Evolutionary conservation across 106 monocot genomes (phyloP).

Genomic region (Chionographis japonica): DNA sequence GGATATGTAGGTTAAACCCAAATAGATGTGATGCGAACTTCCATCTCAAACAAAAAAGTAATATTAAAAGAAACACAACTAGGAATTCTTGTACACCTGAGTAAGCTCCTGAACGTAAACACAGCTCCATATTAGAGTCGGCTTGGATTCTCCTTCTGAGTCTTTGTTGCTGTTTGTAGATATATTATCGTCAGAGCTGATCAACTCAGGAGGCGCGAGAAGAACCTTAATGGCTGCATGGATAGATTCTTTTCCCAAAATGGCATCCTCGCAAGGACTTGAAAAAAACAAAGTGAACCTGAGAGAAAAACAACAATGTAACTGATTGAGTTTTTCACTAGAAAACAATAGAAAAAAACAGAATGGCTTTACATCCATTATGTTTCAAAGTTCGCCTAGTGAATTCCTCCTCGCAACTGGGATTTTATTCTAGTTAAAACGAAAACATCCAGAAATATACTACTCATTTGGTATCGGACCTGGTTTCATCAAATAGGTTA

Average conservation of each 20-base stretch:
- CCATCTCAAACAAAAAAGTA: background rate
- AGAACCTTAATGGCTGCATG: constrained; percentile 61
- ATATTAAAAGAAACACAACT: background rate
- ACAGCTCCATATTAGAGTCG: constrained; percentile 61
- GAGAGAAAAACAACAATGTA: constrained; percentile 11
- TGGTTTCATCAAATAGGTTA: background rate
- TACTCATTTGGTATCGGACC: too few relatives aligned
- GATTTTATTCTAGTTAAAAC: too few relatives aligned
- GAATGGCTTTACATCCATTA: too few relatives aligned
- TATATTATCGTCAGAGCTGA: constrained; percentile 3
- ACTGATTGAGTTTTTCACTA: background rate
- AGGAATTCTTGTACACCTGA: constrained; percentile 29
- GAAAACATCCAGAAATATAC: too few relatives aligned
- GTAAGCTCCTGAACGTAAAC: constrained; percentile 62
- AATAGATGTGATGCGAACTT: background rate
- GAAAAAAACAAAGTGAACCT: constrained; percentile 79
- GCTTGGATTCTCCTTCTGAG: constrained; percentile 26
- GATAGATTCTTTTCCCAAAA: constrained; percentile 57
- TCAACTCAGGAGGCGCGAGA: constrained; percentile 15
- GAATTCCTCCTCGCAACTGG: too few relatives aligned
- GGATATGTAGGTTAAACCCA: background rate
- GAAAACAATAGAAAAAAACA: too few relatives aligned
- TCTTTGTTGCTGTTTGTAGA: constrained; percentile 17
- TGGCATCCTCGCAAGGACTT: constrained; percentile 55
- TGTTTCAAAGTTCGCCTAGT: too few relatives aligned